phyloP scores from a whole-genome alignment of 2,329 filamentous ascomycete species.

The Fusarium poae region DNA sequence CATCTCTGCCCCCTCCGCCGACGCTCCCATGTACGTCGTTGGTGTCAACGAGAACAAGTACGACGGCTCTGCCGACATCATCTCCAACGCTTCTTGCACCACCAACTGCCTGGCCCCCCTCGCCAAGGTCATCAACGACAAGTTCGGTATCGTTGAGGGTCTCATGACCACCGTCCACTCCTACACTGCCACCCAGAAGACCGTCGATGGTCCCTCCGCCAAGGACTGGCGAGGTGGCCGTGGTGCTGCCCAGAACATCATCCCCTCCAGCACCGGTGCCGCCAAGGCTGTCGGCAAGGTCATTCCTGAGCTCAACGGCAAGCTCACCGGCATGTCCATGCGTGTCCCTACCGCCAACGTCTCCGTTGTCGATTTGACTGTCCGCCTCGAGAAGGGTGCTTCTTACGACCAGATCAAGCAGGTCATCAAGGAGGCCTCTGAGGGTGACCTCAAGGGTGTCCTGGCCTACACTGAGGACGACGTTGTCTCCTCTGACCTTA shows the following conservation, averaged over 20 bases:
- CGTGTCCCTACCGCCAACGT: conserved; percentile 99
- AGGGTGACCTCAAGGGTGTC: conserved; percentile 89
- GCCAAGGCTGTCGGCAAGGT: conserved; percentile 99
- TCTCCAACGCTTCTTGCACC: conserved; percentile 99
- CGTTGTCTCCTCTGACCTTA: conserved; percentile 92
- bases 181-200: conserved; percentile 99
- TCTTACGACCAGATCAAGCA: conserved; percentile 93
- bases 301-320: conserved; percentile 97
- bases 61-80: conserved; percentile 89
- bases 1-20: conserved; percentile 91
- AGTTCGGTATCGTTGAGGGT: conserved; percentile 97
- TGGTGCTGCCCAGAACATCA: conserved; percentile 99
- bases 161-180: conserved; percentile 99
- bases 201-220: conserved; percentile 94
- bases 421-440: conserved; percentile 86
- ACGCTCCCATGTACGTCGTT: conserved; percentile 99
- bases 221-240: conserved; percentile 99
- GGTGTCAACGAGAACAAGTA: conserved; percentile 97
- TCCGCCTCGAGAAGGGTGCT: conserved; percentile 91
- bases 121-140: conserved; percentile 99
- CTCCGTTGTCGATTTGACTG: conserved; percentile 97
- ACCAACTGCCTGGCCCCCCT: conserved; percentile 99
- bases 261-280: conserved; percentile 98
- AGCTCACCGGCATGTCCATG: conserved; percentile 99
- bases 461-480: conserved; percentile 98